Conservation (phyloP, 2,329 filamentous ascomycete genomes). For the Didymella exigua region DNA sequence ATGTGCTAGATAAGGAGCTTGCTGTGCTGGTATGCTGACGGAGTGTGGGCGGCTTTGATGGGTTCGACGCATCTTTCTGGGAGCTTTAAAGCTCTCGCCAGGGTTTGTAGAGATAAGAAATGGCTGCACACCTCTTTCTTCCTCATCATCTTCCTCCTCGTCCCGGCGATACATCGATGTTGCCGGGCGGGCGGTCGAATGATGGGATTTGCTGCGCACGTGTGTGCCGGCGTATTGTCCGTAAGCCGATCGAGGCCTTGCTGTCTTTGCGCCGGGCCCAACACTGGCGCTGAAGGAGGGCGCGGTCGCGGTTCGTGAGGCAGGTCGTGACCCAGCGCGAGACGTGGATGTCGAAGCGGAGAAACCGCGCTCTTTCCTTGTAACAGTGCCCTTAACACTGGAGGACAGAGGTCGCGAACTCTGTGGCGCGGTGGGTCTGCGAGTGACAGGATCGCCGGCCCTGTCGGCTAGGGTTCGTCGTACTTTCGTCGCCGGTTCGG, state of each 20-base stretch:
- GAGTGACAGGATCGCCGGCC: constrained; percentile 54
- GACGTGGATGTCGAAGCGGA: constrained; percentile 43
- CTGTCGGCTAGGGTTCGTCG: constrained; percentile 58
- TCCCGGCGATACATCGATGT: constrained; percentile 51
- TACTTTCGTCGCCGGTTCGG: constrained; percentile 54
- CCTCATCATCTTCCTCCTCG: constrained; percentile 48
- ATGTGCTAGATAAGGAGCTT: constrained; percentile 20
- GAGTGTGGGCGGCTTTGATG: constrained; percentile 26
- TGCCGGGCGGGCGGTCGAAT: constrained; percentile 48
- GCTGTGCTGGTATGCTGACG: constrained; percentile 23
- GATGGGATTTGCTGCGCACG: constrained; percentile 57
- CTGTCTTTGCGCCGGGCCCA: constrained; percentile 58
- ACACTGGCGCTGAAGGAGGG: constrained; percentile 60
- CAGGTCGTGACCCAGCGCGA: constrained; percentile 50
- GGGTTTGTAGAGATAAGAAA: constrained; percentile 49
- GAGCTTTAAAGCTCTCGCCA: constrained; percentile 35
- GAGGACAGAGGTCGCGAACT: constrained; percentile 50
- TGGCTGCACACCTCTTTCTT: constrained; percentile 53
- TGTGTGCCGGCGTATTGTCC: constrained; percentile 27
- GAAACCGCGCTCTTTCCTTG: constrained; percentile 47
- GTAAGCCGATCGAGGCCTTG: constrained; percentile 58
- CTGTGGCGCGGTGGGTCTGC: constrained; percentile 50
- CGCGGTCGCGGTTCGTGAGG: constrained; percentile 52
- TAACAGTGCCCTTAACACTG: constrained; percentile 55
- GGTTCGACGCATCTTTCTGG: constrained; percentile 33